Conservation (phyloP, 148 eudicot genomes). For the Rhododendron mucronatum region DNA sequence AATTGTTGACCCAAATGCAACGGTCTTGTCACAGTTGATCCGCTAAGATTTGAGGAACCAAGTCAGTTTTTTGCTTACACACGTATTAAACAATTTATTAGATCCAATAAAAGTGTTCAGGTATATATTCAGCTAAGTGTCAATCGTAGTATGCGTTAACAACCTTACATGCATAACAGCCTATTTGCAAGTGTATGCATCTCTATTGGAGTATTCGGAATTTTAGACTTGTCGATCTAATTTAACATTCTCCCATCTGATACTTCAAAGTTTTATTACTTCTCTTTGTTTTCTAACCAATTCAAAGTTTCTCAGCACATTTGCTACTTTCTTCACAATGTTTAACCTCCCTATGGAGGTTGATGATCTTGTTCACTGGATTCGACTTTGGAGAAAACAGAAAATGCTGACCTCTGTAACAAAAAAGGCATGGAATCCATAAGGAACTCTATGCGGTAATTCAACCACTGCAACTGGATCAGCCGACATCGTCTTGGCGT, state of each 20-base stretch:
- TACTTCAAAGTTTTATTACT: not conserved
- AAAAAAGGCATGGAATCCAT: conserved; percentile 96
- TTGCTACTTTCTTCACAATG: not conserved
- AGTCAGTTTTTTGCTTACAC: not conserved
- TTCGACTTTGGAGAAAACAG: not conserved
- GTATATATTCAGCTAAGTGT: not conserved
- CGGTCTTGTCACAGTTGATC: not conserved
- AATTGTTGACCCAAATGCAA: not conserved
- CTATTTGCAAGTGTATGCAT: not conserved
- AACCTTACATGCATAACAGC: not conserved
- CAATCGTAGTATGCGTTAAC: not conserved
- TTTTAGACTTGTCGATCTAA: not conserved
- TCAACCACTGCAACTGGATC: conserved; percentile 92
- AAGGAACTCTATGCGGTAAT: conserved; percentile 83
- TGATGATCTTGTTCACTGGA: not conserved
- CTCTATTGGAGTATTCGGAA: not conserved
- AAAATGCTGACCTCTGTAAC: conserved; percentile 68
- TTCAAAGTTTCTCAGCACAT: not conserved
- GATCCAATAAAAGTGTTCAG: not conserved
- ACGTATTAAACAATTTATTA: not conserved
- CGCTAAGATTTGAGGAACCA: not conserved
- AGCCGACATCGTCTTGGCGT: conserved; percentile 90
- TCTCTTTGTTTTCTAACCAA: not conserved
- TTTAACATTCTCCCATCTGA: not conserved
- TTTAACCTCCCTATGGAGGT: not conserved